Evolutionary conservation across 371 early-diverging fungal species (phyloP).

Genomic region (Mortierella sp.): DNA sequence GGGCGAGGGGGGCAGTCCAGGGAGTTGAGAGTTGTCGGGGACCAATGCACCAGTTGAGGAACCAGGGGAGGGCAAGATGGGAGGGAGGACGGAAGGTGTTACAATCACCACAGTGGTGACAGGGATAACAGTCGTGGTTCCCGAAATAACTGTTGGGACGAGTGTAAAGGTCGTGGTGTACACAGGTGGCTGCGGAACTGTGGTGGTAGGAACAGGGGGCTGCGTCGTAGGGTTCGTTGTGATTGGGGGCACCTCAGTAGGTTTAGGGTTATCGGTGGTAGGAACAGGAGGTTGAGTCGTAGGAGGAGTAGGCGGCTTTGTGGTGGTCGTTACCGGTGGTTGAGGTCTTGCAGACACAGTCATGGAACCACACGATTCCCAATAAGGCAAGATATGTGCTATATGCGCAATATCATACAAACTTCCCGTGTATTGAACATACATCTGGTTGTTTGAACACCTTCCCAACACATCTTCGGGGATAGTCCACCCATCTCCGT

Average conservation of each 20-base stretch:
- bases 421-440: constrained; percentile 30
- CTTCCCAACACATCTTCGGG: constrained; percentile 18
- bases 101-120: constrained; percentile 15
- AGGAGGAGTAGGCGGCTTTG: background rate
- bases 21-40: constrained; percentile 17
- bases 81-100: background rate
- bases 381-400: constrained; percentile 15
- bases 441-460: constrained; percentile 33
- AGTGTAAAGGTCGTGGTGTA: constrained; percentile 20
- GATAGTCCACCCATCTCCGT: constrained; percentile 38
- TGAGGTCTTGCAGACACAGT: constrained; percentile 3
- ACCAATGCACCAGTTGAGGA: constrained; percentile 1
- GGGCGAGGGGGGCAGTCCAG: constrained; percentile 35
- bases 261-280: background rate
- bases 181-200: background rate
- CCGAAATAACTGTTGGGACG: constrained; percentile 41
- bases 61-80: background rate
- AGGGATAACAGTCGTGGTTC: constrained; percentile 33
- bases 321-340: background rate
- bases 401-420: constrained; percentile 26
- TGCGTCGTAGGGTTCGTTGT: background rate
- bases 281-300: background rate
- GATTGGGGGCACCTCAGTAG: background rate
- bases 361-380: constrained; percentile 18
- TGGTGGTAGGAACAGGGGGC: background rate